phyloP scores from a whole-genome alignment of 768 basidiomycete genomes.

The Mrakia blollopis region DNA sequence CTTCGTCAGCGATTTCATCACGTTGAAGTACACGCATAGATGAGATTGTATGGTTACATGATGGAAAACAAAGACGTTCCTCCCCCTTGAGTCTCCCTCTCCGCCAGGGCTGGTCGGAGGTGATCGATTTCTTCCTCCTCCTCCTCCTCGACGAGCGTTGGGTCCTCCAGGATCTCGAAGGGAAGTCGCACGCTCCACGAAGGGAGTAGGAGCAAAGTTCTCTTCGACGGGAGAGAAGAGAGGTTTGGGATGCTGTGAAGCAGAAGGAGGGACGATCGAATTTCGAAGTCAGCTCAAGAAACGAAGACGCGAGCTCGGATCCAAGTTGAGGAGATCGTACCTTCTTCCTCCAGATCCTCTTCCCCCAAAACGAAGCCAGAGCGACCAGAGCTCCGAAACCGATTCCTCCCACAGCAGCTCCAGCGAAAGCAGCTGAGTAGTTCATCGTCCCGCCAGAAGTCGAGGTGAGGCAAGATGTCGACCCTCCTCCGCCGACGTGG shows the following conservation, averaged over 20 bases:
- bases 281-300: background rate
- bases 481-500: conserved; percentile 12
- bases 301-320: background rate
- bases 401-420: background rate
- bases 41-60: background rate
- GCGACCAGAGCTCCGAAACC: background rate
- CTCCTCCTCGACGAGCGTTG: background rate
- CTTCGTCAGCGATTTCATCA: too few relatives aligned
- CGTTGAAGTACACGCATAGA: too few relatives aligned
- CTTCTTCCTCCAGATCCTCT: background rate
- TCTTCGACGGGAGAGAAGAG: background rate
- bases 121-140: background rate
- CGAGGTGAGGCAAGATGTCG: background rate
- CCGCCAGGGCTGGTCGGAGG: background rate
- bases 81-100: background rate
- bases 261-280: too few relatives aligned
- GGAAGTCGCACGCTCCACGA: background rate
- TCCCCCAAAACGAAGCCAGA: background rate
- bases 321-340: background rate
- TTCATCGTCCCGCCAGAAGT: background rate
- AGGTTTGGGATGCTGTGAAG: background rate
- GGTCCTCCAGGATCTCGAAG: background rate
- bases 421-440: background rate
- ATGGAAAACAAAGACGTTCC: conserved; percentile 1
- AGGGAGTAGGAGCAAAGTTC: background rate